Evolutionary conservation across 306 rosid species (phyloP), one percentile per base, ranked within the genome.

Genomic region (Benincasa hispida): DNA sequence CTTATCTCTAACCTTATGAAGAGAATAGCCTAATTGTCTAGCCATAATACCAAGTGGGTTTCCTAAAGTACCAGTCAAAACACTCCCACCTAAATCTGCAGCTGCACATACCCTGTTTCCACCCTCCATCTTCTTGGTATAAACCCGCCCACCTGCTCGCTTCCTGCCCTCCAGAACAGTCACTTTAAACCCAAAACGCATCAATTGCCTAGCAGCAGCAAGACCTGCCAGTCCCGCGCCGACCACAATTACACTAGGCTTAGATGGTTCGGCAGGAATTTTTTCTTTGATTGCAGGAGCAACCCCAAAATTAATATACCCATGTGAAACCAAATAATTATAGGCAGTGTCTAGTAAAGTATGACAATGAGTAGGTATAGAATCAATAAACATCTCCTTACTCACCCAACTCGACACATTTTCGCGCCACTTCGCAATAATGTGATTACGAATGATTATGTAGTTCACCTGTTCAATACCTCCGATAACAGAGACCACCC

Each of bases 71-170:
- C 98, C 98, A 0, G 96, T 94, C 88, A 94, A 85, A 84, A 94
- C 98, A 85, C 96, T 94, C 30, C 98, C 96, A n/a, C 97, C 98
- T 77, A 94, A 89, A 75, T 94, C 98, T 5, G 96, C 98, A 3
- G 94, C 98, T 6, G 97, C 98, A 60, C 79, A 78, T 10, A 87
- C 77, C 88, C 96, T 86, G 85, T 81, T 91, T 75, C 95, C 97
- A 77, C 89, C 97, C 83, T 91, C 98, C 97, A 94, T 91, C 82
- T 88, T 94, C 92, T 91, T 90, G 0, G 97, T 91, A 68, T 91
- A 94, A 32, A 90, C 98, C 53, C 96, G 84, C 24, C 98, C 96
- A 1, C 98, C 96, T 0, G 93, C 92, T 1, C 96, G 90, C 82
- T 94, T 94, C 82, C 97, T 86, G 17, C 96, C 97, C 81, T 94